Evolutionary conservation across 495 filamentous ascomycete genomes (phyloP), one percentile per base, ranked within the genome.

Genomic region (Xylaria palmicola): DNA sequence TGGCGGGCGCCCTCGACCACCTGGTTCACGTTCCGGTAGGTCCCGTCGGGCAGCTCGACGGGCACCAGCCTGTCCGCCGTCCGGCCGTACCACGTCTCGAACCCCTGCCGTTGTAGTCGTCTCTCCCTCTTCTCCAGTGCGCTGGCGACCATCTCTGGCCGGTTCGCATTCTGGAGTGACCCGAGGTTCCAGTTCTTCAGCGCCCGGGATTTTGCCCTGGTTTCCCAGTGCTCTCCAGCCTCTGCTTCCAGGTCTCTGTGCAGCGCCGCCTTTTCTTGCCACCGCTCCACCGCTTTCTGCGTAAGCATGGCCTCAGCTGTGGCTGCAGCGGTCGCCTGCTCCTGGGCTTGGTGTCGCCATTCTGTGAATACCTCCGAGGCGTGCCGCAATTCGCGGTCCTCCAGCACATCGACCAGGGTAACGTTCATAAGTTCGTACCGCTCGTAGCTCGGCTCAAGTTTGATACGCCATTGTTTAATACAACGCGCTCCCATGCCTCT

Each of bases 71-170:
- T 72, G 72, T 80, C 68, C 19, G 67, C 70, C 6, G 81, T 70
- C 60, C 77, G 80, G 8, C 85, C 77, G 13, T 78, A 71, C 87
- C 86, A 90, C 48, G 75, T 73, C 37, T 79, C 81, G 63, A 90
- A 81, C n/a, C 85, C 75, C 49, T 75, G 80, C 57, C 83, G 77
- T 20, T 80, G 73, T 66, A 84, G 77, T 60, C 79, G 83, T 61
- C 83, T 79, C 15, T 81, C 68, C 62, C 72, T 74, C 66, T 73
- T 75, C 52, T 78, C 74, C 15, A 69, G 54, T n/a, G 74, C 61
- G 19, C 75, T 74, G 45, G 65, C 54, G 9, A 70, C 76, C 50
- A 73, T 72, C 48, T 71, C 68, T 36, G 68, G 62, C 30, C 72
- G 67, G 37, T 71, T 68, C 13, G 72, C 63, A 56, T 65, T 41